Percentiles rank a stretch among this genome's conserved stretches.
phyloP scores from a whole-genome alignment of 2,329 filamentous ascomycete species.

The Trichoderma oligosporum region DNA sequence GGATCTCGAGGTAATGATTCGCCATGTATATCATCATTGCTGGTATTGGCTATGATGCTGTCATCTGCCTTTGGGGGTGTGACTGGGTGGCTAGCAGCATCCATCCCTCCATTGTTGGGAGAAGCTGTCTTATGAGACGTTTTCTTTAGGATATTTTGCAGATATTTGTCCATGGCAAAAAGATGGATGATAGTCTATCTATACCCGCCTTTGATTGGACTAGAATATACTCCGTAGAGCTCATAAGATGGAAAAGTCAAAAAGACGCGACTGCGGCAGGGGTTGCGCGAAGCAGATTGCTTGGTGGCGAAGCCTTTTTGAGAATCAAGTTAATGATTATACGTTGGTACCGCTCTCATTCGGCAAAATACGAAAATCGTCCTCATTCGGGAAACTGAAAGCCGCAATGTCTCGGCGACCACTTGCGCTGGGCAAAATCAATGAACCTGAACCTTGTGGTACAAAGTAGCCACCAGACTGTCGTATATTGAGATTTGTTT shows the following conservation, averaged over 20 bases:
- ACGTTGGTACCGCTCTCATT: neutral
- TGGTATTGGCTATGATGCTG: neutral
- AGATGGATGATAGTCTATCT: too few relatives aligned
- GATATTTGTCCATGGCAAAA: neutral
- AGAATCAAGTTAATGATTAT: neutral
- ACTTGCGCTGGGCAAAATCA: neutral
- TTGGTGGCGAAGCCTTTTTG: neutral
- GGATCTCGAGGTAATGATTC: neutral
- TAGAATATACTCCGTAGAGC: too few relatives aligned
- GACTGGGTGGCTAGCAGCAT: neutral
- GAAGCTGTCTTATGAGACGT: neutral
- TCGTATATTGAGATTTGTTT: too few relatives aligned
- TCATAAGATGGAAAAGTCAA: neutral
- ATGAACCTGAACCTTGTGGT: neutral
- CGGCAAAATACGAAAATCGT: neutral
- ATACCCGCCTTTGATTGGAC: too few relatives aligned
- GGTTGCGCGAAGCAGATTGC: neutral
- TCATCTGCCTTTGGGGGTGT: neutral
- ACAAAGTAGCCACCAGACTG: neutral
- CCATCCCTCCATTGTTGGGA: neutral
- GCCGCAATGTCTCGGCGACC: constrained; percentile 8
- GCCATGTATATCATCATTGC: neutral
- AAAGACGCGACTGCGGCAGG: neutral
- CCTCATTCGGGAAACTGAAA: neutral
- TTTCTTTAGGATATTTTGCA: neutral